These are phyloP conservation scores for Triticum timopheevii DNA, from an alignment of 176 grass and related monocot genomes.

Conservation along the genomic window DNA sequence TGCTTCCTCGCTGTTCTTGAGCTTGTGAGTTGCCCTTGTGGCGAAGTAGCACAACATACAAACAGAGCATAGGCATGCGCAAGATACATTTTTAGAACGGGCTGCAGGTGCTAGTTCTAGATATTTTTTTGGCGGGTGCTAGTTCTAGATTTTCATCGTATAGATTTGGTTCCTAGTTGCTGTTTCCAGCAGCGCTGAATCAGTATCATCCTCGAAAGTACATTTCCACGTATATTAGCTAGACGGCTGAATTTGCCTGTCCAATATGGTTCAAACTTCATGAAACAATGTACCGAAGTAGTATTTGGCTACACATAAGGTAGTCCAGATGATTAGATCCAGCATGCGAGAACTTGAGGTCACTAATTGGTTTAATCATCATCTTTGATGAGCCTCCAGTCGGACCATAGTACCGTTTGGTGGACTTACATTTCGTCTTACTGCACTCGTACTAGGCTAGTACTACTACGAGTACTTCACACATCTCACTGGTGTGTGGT, in stretches of 20 bases:
- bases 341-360: background rate
- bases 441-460: background rate
- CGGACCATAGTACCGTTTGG: background rate
- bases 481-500: conserved; percentile 5
- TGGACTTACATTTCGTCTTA: background rate
- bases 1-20: background rate
- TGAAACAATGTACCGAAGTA: background rate
- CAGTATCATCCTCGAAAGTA: background rate
- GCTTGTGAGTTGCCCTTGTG: background rate
- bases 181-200: background rate
- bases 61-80: background rate
- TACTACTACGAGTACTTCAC: background rate
- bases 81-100: background rate
- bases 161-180: background rate
- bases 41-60: background rate
- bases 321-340: background rate
- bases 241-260: background rate
- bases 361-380: background rate
- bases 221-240: background rate
- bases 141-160: background rate
- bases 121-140: background rate
- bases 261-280: background rate
- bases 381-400: background rate
- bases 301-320: background rate
- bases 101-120: background rate